Conservation (phyloP, 441 rosid genomes). For the Gossypium lobatum region DNA sequence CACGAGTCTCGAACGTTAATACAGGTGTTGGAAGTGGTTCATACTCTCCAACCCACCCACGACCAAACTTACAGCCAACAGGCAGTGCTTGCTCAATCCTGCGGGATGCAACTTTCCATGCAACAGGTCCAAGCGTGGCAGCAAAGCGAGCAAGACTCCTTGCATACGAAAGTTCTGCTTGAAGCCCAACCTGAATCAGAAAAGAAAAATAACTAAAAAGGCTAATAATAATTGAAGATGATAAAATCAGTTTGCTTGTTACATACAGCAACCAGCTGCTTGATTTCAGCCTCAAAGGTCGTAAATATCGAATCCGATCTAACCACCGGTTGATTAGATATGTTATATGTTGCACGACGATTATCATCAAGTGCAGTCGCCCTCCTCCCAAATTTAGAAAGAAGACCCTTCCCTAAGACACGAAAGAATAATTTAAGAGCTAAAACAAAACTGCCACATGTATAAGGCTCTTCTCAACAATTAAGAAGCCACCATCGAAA, state of each 20-base stretch:
- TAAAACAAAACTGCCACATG: background rate
- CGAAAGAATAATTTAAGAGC: slow-evolving; percentile 1
- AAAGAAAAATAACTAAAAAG: slow-evolving; percentile 11
- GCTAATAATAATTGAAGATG: background rate
- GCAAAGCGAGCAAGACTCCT: slow-evolving; percentile 89
- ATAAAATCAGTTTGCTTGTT: slow-evolving; percentile 4
- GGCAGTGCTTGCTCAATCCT: slow-evolving; percentile 66
- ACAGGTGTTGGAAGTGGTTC: slow-evolving; percentile 86
- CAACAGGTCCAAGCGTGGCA: slow-evolving; percentile 3
- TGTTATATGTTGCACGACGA: slow-evolving; percentile 59
- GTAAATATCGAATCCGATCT: slow-evolving; percentile 68
- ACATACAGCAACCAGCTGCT: slow-evolving; percentile 88
- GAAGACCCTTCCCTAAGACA: slow-evolving; percentile 49
- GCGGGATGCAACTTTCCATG: slow-evolving; percentile 6
- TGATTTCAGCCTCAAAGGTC: slow-evolving; percentile 79
- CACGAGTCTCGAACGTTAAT: slow-evolving; percentile 43
- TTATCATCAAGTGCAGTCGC: slow-evolving; percentile 56
- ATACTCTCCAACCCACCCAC: slow-evolving; percentile 97
- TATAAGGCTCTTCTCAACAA: background rate
- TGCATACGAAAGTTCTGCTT: slow-evolving; percentile 83
- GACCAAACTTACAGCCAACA: slow-evolving; percentile 80
- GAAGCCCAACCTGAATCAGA: slow-evolving; percentile 75
- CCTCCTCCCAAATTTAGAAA: slow-evolving; percentile 58
- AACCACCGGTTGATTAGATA: slow-evolving; percentile 41
- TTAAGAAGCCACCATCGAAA: background rate